Percentiles rank a stretch among this genome's conserved stretches.
Conservation (phyloP, 305 asterid species). For the Withania somnifera region DNA sequence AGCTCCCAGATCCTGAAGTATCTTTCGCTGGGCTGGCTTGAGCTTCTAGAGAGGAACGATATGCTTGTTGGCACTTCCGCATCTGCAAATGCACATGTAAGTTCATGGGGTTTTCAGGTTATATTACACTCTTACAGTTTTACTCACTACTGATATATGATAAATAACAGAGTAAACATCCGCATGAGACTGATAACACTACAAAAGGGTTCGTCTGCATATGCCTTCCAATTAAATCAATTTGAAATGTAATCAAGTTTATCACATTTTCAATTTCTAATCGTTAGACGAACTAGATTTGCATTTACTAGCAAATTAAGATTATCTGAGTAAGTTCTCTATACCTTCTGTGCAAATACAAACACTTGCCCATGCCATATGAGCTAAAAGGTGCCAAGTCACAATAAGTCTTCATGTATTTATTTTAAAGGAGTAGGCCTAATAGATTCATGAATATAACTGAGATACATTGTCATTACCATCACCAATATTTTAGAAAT, state of each 20-base stretch:
- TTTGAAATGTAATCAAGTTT: not conserved
- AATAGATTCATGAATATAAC: not conserved
- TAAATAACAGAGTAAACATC: not conserved
- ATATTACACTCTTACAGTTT: not conserved
- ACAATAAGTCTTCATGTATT: not conserved
- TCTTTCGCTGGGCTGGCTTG: conserved; percentile 66
- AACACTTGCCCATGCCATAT: not conserved
- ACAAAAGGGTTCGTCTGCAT: not conserved
- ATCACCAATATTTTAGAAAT: not conserved
- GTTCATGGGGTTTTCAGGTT: not conserved
- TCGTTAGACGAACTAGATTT: not conserved
- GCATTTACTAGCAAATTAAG: not conserved
- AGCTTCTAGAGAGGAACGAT: conserved; percentile 43
- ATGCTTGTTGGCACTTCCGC: conserved; percentile 85
- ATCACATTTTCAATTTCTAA: not conserved
- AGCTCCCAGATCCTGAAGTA: conserved; percentile 42
- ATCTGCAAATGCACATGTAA: conserved; percentile 31
- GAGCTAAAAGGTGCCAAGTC: not conserved
- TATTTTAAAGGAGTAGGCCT: not conserved
- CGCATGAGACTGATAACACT: not conserved
- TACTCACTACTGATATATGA: not conserved
- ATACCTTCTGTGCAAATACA: not conserved
- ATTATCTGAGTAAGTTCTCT: not conserved
- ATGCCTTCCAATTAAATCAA: not conserved
- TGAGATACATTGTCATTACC: not conserved